Evolutionary conservation across 2,329 filamentous ascomycete genomes (phyloP).

Genomic region (Monilinia laxa): DNA sequence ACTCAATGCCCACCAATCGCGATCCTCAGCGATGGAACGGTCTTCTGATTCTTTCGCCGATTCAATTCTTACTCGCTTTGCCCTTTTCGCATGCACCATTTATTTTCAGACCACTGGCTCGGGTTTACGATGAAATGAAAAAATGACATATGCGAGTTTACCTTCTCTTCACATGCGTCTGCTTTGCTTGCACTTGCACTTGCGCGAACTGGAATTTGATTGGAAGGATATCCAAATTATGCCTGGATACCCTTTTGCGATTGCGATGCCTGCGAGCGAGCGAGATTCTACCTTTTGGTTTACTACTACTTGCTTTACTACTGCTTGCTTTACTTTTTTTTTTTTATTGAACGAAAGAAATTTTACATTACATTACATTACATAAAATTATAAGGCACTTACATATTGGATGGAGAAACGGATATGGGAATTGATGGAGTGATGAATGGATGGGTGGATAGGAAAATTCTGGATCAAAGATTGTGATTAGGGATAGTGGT

Average conservation of each 20-base stretch:
- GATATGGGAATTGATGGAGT: constrained; percentile 2
- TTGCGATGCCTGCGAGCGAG: constrained; percentile 14
- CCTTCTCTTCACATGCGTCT: constrained; percentile 8
- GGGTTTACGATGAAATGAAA: constrained; percentile 22
- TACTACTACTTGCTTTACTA: constrained; percentile 10
- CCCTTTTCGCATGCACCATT: constrained; percentile 12
- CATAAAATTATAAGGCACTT: constrained; percentile 2
- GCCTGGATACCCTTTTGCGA: constrained; percentile 20
- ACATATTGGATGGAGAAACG: constrained; percentile 11
- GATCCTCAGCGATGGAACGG: constrained; percentile 93
- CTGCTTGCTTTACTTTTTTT: too few species aligned
- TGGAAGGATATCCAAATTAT: constrained; percentile 1
- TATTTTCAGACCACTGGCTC: constrained; percentile 12
- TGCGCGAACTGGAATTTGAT: not conserved
- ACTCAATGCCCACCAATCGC: constrained; percentile 85
- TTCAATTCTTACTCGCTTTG: constrained; percentile 11
- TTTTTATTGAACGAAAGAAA: not conserved
- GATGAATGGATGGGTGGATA: constrained; percentile 15
- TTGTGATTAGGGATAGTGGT: not conserved
- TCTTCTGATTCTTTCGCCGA: constrained; percentile 63
- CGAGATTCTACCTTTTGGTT: constrained; percentile 13
- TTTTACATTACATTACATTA: constrained; percentile 13
- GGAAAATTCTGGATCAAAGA: constrained; percentile 15
- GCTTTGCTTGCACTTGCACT: constrained; percentile 5
- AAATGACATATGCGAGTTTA: constrained; percentile 16